Conservation (phyloP, 140 eudicot species). For the Flaveria floridana region DNA sequence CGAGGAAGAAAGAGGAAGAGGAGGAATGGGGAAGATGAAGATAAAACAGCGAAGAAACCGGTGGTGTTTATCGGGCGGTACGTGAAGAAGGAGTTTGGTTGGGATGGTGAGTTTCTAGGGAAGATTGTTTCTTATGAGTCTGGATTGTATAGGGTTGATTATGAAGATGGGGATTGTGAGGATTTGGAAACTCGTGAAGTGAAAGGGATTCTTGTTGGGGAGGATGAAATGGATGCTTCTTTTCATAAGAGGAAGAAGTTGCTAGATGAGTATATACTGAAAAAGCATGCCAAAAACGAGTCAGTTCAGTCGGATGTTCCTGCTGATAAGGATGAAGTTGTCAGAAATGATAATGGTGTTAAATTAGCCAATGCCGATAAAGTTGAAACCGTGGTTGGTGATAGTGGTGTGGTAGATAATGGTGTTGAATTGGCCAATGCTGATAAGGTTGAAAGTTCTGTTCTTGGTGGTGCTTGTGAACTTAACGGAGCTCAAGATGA, state of each 20-base stretch:
- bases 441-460: conserved; percentile 40
- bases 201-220: conserved; percentile 47
- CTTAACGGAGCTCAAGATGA: conserved; percentile 36
- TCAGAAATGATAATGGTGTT: conserved; percentile 6
- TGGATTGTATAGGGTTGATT: conserved; percentile 77
- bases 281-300: conserved; percentile 30
- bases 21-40: conserved; percentile 36
- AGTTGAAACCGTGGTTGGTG: conserved; percentile 25
- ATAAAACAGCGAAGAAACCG: conserved; percentile 40
- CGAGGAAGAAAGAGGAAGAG: conserved; percentile 57
- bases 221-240: conserved; percentile 49
- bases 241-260: conserved; percentile 46
- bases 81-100: conserved; percentile 80
- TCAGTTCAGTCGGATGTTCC: not conserved
- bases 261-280: conserved; percentile 47
- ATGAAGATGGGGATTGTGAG: conserved; percentile 94
- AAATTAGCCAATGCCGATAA: conserved; percentile 27
- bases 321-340: conserved; percentile 28
- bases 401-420: conserved; percentile 8
- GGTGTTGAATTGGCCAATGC: conserved; percentile 28
- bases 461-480: conserved; percentile 33
- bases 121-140: conserved; percentile 59
- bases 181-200: conserved; percentile 68
- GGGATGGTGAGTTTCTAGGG: conserved; percentile 65
- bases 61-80: conserved; percentile 68